phyloP scores from a whole-genome alignment of 345 rosid species.

The rapeseed (Brassica napus) region DNA sequence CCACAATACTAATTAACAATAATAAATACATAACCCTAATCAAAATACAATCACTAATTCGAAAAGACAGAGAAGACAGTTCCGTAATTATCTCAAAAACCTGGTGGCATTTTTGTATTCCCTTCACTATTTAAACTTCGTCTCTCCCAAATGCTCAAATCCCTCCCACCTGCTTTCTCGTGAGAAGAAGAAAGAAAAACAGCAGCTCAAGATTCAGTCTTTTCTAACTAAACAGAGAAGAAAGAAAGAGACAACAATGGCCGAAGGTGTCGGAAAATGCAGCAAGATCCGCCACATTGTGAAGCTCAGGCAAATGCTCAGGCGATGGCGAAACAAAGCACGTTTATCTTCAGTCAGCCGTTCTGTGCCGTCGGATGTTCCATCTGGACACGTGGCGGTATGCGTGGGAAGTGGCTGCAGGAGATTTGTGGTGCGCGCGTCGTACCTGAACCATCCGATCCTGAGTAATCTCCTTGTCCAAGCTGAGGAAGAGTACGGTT shows the following conservation, averaged over 20 bases:
- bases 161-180: neutral
- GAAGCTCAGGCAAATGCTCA: slow-evolving; percentile 79
- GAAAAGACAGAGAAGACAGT: neutral
- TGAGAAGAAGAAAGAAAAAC: neutral
- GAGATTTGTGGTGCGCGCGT: slow-evolving; percentile 85
- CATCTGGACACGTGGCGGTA: slow-evolving; percentile 89
- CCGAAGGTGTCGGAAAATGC: slow-evolving; percentile 69
- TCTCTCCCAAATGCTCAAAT: slow-evolving; percentile 34
- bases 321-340: slow-evolving; percentile 88
- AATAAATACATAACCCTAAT: neutral
- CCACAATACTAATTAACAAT: slow-evolving; percentile 7
- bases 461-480: slow-evolving; percentile 61
- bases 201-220: neutral
- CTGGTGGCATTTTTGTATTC: slow-evolving; percentile 37
- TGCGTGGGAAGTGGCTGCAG: slow-evolving; percentile 63
- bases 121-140: slow-evolving; percentile 43
- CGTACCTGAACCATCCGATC: slow-evolving; percentile 90
- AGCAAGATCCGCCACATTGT: slow-evolving; percentile 94
- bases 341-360: slow-evolving; percentile 60
- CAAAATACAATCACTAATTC: slow-evolving; percentile 1
- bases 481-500: slow-evolving; percentile 93
- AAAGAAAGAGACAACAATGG: slow-evolving; percentile 44
- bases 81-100: slow-evolving; percentile 47
- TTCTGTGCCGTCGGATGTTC: slow-evolving; percentile 70
- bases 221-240: neutral